Percentiles rank a stretch among this genome's conserved stretches.
Conservation (phyloP, 108 stramenopile species). For the Fragilaria crotonensis region DNA sequence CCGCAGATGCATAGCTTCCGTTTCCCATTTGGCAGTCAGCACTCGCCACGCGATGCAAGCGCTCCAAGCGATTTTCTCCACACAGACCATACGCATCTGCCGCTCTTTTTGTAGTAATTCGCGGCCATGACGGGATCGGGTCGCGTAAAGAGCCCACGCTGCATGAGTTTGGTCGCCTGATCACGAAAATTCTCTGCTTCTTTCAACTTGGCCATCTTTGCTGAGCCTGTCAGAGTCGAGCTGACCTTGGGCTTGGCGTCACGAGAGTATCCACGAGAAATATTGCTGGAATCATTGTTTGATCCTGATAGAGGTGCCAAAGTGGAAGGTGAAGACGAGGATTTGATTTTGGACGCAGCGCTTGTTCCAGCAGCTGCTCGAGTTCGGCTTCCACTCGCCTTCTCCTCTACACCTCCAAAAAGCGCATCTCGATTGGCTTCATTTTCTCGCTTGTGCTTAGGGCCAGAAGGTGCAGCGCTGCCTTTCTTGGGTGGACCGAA, state of each 20-base stretch:
- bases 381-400: slow-evolving; percentile 9
- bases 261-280: background rate
- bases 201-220: slow-evolving; percentile 60
- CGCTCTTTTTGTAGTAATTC: slow-evolving; percentile 79
- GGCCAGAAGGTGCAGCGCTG: background rate
- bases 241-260: background rate
- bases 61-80: slow-evolving; percentile 61
- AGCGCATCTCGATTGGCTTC: slow-evolving; percentile 70
- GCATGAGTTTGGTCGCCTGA: slow-evolving; percentile 78
- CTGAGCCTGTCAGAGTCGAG: slow-evolving; percentile 39
- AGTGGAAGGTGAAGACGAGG: slow-evolving; percentile 8
- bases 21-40: slow-evolving; percentile 63
- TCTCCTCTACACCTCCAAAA: slow-evolving; percentile 42
- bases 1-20: slow-evolving; percentile 69
- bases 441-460: slow-evolving; percentile 52
- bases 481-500: background rate
- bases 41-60: slow-evolving; percentile 55
- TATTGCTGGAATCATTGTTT: background rate
- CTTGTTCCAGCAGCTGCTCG: background rate
- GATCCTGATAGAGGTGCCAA: background rate
- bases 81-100: slow-evolving; percentile 74
- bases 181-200: slow-evolving; percentile 72
- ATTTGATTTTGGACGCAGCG: background rate
- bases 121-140: slow-evolving; percentile 72
- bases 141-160: slow-evolving; percentile 46